A percentile compares a stretch with the other conserved stretches of the same genome.
phyloP scores from a whole-genome alignment of 2,329 filamentous ascomycete species.

The Rachicladosporium sp. region DNA sequence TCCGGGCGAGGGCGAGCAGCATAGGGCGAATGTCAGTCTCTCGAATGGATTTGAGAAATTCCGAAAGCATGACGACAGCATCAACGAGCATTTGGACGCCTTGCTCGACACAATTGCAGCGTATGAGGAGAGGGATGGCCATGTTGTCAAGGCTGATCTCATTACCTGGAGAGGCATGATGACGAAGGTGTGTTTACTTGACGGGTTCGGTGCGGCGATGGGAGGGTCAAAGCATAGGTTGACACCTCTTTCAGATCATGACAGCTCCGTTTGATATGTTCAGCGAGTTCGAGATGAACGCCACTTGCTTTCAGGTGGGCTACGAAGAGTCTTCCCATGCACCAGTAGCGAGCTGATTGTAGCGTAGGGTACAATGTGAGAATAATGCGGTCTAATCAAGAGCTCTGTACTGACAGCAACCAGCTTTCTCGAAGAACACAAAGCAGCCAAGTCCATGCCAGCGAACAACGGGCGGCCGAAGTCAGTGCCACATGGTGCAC shows the following conservation, averaged over 20 bases:
- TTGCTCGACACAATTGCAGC: constrained; percentile 63
- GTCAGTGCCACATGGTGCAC: constrained; percentile 25
- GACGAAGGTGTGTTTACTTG: constrained; percentile 58
- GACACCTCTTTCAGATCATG: constrained; percentile 56
- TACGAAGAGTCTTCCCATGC: constrained; percentile 3
- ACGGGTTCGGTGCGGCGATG: background rate
- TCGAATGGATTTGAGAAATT: constrained; percentile 74
- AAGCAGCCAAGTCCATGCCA: constrained; percentile 50
- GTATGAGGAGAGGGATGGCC: constrained; percentile 56
- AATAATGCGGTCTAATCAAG: background rate
- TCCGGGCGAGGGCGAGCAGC: constrained; percentile 10
- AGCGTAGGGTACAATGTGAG: constrained; percentile 26
- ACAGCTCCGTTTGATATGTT: constrained; percentile 67
- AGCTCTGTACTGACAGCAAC: constrained; percentile 3
- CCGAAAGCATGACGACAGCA: constrained; percentile 64
- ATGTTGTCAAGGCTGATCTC: constrained; percentile 55
- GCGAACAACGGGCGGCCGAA: constrained; percentile 42
- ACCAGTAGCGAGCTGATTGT: constrained; percentile 3
- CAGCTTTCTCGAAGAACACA: constrained; percentile 89
- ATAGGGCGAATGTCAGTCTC: constrained; percentile 52
- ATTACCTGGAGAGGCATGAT: constrained; percentile 97
- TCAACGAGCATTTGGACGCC: constrained; percentile 79
- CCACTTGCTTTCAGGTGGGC: constrained; percentile 73
- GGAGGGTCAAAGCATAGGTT: background rate
- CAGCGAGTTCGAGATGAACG: constrained; percentile 94